Percentiles rank a stretch among this genome's conserved stretches.
Conservation (phyloP, 805 yeast species). For the Candida montana region DNA sequence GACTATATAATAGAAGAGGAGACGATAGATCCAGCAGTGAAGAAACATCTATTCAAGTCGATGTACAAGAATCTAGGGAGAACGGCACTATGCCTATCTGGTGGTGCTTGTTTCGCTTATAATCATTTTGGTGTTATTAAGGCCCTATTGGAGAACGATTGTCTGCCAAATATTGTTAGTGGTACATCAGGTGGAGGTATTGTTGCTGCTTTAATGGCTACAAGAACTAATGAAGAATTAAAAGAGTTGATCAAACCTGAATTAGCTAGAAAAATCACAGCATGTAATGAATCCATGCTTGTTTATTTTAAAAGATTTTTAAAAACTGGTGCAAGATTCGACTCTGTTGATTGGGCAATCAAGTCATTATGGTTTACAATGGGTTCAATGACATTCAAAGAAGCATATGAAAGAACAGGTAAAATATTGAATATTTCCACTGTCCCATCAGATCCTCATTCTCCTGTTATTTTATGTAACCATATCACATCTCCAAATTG, state of each 20-base stretch:
- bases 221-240: slow-evolving; percentile 66
- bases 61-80: slow-evolving; percentile 63
- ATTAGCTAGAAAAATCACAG: slow-evolving; percentile 58
- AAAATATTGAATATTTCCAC: slow-evolving; percentile 67
- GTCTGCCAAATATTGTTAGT: slow-evolving; percentile 61
- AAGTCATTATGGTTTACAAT: slow-evolving; percentile 64
- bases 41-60: slow-evolving; percentile 49
- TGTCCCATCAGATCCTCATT: slow-evolving; percentile 76
- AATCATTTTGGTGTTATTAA: slow-evolving; percentile 73
- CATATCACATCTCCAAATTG: slow-evolving; percentile 75
- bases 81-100: slow-evolving; percentile 66
- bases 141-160: slow-evolving; percentile 61
- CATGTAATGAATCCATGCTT: slow-evolving; percentile 59
- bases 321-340: slow-evolving; percentile 75
- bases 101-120: slow-evolving; percentile 77
- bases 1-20: slow-evolving; percentile 36
- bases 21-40: slow-evolving; percentile 34
- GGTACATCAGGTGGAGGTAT: slow-evolving; percentile 84
- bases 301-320: slow-evolving; percentile 62
- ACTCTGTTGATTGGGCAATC: slow-evolving; percentile 68
- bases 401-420: slow-evolving; percentile 65
- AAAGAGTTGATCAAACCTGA: slow-evolving; percentile 47
- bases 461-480: slow-evolving; percentile 75
- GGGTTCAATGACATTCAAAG: slow-evolving; percentile 69
- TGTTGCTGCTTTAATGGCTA: slow-evolving; percentile 66